Evolutionary conservation across 2,329 filamentous ascomycete genomes (phyloP).

Genomic region (Cephalotrichum gorgonifer): DNA sequence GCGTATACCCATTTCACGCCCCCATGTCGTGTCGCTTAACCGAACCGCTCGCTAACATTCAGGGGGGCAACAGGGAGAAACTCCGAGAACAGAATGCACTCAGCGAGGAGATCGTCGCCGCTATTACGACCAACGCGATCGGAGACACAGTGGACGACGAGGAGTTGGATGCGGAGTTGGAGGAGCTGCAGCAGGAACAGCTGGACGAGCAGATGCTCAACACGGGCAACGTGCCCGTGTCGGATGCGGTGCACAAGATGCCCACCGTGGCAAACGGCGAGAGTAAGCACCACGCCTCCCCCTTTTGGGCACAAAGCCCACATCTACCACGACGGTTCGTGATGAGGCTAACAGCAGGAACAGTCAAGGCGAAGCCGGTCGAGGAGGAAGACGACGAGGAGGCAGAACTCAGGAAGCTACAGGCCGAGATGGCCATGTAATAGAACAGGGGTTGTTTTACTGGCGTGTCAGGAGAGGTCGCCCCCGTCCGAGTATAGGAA

Average conservation of each 20-base stretch:
- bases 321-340: background rate
- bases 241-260: constrained; percentile 66
- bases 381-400: constrained; percentile 92
- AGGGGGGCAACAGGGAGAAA: constrained; percentile 60
- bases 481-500: background rate
- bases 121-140: constrained; percentile 63
- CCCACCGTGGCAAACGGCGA: constrained; percentile 66
- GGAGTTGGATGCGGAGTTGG: constrained; percentile 79
- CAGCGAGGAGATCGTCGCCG: constrained; percentile 83
- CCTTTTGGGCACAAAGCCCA: background rate
- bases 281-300: constrained; percentile 52
- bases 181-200: constrained; percentile 79
- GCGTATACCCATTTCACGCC: constrained; percentile 36
- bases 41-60: background rate
- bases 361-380: constrained; percentile 41
- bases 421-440: constrained; percentile 96
- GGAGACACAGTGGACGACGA: constrained; percentile 69
- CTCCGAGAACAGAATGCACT: constrained; percentile 86
- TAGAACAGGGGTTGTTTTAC: background rate
- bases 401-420: constrained; percentile 82
- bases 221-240: constrained; percentile 74
- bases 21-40: constrained; percentile 5
- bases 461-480: background rate
- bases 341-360: constrained; percentile 1
- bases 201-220: constrained; percentile 91